Base-by-base conservation (phyloP, 116 monocot genomes). In the Zostera marina region DNA sequence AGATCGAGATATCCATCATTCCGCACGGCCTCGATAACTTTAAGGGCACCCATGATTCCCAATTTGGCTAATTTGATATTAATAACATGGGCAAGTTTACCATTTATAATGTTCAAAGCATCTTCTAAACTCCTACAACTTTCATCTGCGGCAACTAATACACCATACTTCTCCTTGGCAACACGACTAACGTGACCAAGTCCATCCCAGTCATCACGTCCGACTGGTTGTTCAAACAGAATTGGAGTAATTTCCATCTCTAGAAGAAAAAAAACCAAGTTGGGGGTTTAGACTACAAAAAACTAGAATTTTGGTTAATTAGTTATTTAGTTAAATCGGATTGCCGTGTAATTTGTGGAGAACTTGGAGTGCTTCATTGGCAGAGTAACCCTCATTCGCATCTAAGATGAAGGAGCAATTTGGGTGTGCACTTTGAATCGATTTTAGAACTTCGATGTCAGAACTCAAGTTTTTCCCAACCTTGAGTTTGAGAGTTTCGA, bases 131-230 rank as follows among this genome's bases (percentile, higher is more conserved):
- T 76, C 60, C 96, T 77, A 57, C 96, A 96, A 60, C 96, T 96
- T 70, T 96, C 96, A 72, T 96, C 96, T 54, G 96, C 96, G 25
- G 85, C 96, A 64, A 96, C 80, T 67, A 74, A 73, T 42, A 88
- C 70, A 53, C 72, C 70, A 53, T 79, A 94, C 69, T 77, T 85
- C 45, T 82, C 73, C 54, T 73, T 81, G 22, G 88, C 88, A 25
- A 79, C 68, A 26, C 54, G 22, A 54, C 74, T 88, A 56, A 88
- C 82, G 47, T 73, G 69, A 44, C 42, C 48, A 25, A 88, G 81
- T 12, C 94, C 94, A 25, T 84, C 79, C 94, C 94, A 94, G 59
- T 94, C 81, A 70, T 84, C 84, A 76, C 82, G 77, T 19, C 77
- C 75, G 54, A 88, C 88, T 40, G 94, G 94, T 63, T 94, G 94